Percentiles rank a stretch among this genome's conserved stretches.
Evolutionary conservation across 2,329 filamentous ascomycete genomes (phyloP).

Genomic region (Verticillium zaregamsianum): DNA sequence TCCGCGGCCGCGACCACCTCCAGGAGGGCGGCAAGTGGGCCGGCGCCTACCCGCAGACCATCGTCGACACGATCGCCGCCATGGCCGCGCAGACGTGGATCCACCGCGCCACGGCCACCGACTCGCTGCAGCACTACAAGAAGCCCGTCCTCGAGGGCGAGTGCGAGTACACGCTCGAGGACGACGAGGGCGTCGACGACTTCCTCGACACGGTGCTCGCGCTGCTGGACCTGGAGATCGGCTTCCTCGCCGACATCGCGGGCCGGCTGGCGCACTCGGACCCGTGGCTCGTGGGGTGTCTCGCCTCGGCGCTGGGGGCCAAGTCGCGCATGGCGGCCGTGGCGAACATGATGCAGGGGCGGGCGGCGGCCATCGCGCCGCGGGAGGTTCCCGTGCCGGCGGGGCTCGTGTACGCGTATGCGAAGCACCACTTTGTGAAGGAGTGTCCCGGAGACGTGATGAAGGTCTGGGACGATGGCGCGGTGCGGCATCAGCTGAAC

Average conservation of each 20-base stretch:
- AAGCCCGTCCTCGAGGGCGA: conserved; percentile 13
- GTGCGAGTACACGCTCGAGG: conserved; percentile 22
- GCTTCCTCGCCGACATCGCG: conserved; percentile 23
- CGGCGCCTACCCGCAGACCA: conserved; percentile 24
- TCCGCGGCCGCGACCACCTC: conserved; percentile 23
- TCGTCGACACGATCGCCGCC: conserved; percentile 25
- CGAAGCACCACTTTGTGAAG: conserved; percentile 22
- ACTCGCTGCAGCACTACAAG: conserved; percentile 28
- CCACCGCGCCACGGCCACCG: conserved; percentile 27
- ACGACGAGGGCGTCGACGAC: conserved; percentile 16
- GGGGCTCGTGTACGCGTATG: conserved; percentile 26
- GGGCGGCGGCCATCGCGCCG: conserved; percentile 23
- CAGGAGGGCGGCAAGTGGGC: conserved; percentile 24
- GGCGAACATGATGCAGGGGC: conserved; percentile 34
- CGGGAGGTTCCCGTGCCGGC: conserved; percentile 27
- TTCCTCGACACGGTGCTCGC: conserved; percentile 20
- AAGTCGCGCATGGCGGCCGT: conserved; percentile 29
- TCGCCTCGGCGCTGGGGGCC: conserved; percentile 27
- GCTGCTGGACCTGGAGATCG: conserved; percentile 24
- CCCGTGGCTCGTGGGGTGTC: conserved; percentile 26
- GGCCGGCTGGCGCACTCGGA: conserved; percentile 22
- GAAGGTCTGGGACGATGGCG: neutral
- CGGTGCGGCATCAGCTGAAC: neutral
- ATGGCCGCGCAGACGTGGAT: conserved; percentile 30
- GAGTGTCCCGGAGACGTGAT: conserved; percentile 16